Evolutionary conservation across 1,284 basidiomycete genomes (phyloP).

Genomic region (Gymnopus androsaceus): DNA sequence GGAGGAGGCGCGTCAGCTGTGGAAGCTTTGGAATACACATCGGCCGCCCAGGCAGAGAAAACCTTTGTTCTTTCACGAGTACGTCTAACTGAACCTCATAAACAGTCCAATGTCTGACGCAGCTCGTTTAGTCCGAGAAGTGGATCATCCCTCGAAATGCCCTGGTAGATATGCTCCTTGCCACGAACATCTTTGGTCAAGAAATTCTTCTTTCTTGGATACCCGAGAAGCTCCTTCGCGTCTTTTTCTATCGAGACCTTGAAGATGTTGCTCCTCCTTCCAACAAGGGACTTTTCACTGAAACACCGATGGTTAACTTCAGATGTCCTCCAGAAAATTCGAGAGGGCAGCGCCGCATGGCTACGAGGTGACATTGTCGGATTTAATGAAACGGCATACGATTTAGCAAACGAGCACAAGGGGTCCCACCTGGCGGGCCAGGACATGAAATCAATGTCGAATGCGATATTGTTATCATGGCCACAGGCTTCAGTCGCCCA

Average conservation of each 20-base stretch:
- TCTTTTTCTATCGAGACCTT: slow-evolving; percentile 49
- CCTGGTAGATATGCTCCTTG: slow-evolving; percentile 53
- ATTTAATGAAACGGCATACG: slow-evolving; percentile 48
- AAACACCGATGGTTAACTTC: slow-evolving; percentile 62
- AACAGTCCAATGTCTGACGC: slow-evolving; percentile 12
- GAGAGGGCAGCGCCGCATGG: slow-evolving; percentile 50
- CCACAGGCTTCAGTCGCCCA: slow-evolving; percentile 58
- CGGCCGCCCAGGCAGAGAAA: slow-evolving; percentile 45
- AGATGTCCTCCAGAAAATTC: slow-evolving; percentile 53
- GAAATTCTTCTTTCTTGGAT: slow-evolving; percentile 41
- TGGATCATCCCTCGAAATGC: slow-evolving; percentile 62
- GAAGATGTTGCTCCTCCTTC: slow-evolving; percentile 45
- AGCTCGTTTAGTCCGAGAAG: slow-evolving; percentile 31
- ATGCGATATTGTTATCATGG: slow-evolving; percentile 62
- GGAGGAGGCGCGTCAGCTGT: slow-evolving; percentile 64
- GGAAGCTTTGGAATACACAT: slow-evolving; percentile 60
- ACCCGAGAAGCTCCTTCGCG: slow-evolving; percentile 33
- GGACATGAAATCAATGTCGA: slow-evolving; percentile 33
- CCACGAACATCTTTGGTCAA: slow-evolving; percentile 60
- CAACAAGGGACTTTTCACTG: slow-evolving; percentile 46
- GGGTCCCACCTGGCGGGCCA: slow-evolving; percentile 16
- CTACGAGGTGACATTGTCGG: slow-evolving; percentile 55
- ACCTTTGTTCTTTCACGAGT: slow-evolving; percentile 47
- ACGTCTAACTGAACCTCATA: slow-evolving; percentile 28
- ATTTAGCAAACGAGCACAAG: slow-evolving; percentile 29